Base-by-base conservation (phyloP, 306 rosid species). In the Potentilla sterilis region DNA sequence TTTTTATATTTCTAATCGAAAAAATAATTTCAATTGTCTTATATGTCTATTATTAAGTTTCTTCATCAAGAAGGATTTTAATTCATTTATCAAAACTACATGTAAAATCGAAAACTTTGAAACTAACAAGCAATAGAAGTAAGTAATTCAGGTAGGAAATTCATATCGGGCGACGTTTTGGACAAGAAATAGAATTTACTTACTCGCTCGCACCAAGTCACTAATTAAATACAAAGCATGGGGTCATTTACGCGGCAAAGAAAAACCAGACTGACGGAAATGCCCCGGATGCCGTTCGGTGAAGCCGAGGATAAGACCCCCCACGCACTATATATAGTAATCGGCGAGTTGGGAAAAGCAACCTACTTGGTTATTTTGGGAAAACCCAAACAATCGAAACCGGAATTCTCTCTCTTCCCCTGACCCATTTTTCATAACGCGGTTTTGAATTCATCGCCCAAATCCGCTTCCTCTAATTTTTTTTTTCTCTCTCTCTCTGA, bases 171-270 rank as follows among this genome's bases (percentile, higher is more conserved):
- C 24, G 19, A 54, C 28, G 28, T 54, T 2, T 54, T 54, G 59
- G 59, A 54, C 10, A 54, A 19, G 59, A 54, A 54, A 2, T 16
- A 54, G 4, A 54, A 54, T 15, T 46, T 46, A 28, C 28, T 28
- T 46, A 4, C 51, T 5, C n/a, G n/a, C 51, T 46, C 18, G 8
- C 54, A 5, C 54, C 54, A 18, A 51, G 57, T 6, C 57, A 49
- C 59, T 52, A 28, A 28, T 37, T 37, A 57, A 10, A 4, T 57
- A 57, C 9, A 10, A 58, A 62, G 81, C 83, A 80, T 76, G 77
- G 81, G 81, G 87, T 87, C 83, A 40, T 64, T 83, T 49, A 83
- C 88, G 88, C 89, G 89, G 84, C 89, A 83, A 75, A 16, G 3
- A 16, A 63, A 34, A 7, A 0, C 0, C 0, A 0, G 47, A 80